A percentile compares a stretch with the other conserved stretches of the same genome.
phyloP scores from a whole-genome alignment of 345 rosid species.

The Bruguiera parviflora region DNA sequence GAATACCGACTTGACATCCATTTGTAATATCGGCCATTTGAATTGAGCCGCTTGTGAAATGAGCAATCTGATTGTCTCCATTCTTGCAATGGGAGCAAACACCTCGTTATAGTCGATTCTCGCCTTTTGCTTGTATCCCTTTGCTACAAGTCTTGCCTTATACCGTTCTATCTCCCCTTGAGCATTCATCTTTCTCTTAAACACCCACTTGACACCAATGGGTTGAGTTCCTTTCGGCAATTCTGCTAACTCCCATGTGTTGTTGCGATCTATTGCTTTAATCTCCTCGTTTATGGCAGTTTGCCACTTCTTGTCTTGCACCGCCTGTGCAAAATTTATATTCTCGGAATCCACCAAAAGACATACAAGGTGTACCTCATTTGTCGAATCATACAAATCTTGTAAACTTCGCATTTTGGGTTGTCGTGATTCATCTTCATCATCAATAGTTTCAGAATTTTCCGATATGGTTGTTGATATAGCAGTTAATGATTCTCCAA shows the following conservation, averaged over 20 bases:
- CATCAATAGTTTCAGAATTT: too few species aligned
- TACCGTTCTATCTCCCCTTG: not conserved
- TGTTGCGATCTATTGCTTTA: not conserved
- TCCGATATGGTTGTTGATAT: not conserved
- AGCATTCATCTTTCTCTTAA: not conserved
- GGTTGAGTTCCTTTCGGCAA: not conserved
- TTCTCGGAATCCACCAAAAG: slow-evolving; percentile 3
- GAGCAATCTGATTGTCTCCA: slow-evolving; percentile 4
- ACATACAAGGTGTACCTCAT: slow-evolving; percentile 16
- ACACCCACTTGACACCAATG: slow-evolving; percentile 4
- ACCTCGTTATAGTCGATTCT: not conserved
- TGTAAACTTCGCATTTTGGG: too few species aligned
- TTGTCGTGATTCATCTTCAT: too few species aligned
- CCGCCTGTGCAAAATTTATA: not conserved
- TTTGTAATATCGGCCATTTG: not conserved
- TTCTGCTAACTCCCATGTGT: slow-evolving; percentile 1
- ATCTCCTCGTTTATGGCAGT: slow-evolving; percentile 8
- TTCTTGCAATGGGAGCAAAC: not conserved
- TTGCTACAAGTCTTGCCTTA: slow-evolving; percentile 2
- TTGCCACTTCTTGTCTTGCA: slow-evolving; percentile 5
- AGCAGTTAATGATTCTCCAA: too few species aligned
- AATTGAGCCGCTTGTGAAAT: not conserved
- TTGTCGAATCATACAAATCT: too few species aligned
- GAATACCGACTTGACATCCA: not conserved
- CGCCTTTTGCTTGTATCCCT: not conserved